Base-by-base conservation (phyloP, 1,139 yeast genomes). In the Yamadazyma pseudoaaseri region DNA sequence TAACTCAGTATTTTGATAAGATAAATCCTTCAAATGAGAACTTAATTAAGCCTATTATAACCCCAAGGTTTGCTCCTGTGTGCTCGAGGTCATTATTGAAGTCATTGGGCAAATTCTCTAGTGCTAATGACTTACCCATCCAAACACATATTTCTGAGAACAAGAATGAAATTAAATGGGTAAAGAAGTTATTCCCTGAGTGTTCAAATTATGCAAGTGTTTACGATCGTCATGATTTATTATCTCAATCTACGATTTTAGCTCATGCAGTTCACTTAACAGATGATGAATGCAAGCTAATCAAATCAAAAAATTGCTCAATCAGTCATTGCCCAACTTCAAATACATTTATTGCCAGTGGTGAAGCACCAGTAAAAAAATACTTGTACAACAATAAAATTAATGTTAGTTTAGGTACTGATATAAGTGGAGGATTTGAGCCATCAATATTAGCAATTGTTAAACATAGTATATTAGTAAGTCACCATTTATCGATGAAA, bases 51-150 rank as follows among this genome's bases (percentile, higher is more conserved):
- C 95, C 97, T 0, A 79, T 90, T 16, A 51, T 92, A 5, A 92
- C 98, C 0, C 98, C 98, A 4, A 65, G 98, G 40, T 92, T 92
- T 65, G 98, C 97, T 0, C 96, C 96, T 1, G 78, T 87, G 13
- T 92, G 97, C 52, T 68, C 89, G 1, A 62, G 74, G 20, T 70
- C 74, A 33, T 62, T 87, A 32, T 62, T 92, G 62, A 53, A 53
- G 14, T 70, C 77, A 66, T 67, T 90, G 40, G 95, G 95, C 2
- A 56, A 69, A 4, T 56, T 84, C 31, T 73, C 92, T 16, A 47
- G 50, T 15, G 46, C 57, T 37, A 57, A 42, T 52, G 56, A 73
- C 18, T 62, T 86, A 31, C 94, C 89, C 13, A 76, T 87, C 30
- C 98, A 92, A 60, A 89, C 97, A 0, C 98, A 92, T 57, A 71